Percentiles rank a stretch among this genome's conserved stretches.
Evolutionary conservation across 2,329 filamentous ascomycete genomes (phyloP).

Genomic region (Venturia effusa): DNA sequence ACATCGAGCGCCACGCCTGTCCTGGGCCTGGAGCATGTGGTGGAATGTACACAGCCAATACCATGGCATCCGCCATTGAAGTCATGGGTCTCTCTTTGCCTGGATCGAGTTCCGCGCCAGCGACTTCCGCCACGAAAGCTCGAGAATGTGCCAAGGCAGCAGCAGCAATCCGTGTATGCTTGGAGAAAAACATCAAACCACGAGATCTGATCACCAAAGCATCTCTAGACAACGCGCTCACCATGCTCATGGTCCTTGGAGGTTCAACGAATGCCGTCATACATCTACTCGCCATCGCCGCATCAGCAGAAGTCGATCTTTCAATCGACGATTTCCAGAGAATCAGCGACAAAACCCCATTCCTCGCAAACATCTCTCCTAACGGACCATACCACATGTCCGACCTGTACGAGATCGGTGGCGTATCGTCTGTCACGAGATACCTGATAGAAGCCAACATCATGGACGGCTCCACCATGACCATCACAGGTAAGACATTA

Average conservation of each 20-base stretch:
- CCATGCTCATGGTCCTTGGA: constrained; percentile 85
- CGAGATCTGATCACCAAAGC: constrained; percentile 68
- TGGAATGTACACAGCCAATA: constrained; percentile 93
- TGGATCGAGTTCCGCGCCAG: too few relatives aligned
- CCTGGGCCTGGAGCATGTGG: constrained; percentile 69
- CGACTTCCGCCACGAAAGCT: too few relatives aligned
- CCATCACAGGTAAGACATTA: constrained; percentile 75
- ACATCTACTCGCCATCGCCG: constrained; percentile 84
- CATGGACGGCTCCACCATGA: constrained; percentile 67
- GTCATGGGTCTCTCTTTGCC: too few relatives aligned
- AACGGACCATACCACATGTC: constrained; percentile 79
- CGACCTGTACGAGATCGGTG: constrained; percentile 76
- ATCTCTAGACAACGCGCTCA: constrained; percentile 78
- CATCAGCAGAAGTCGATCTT: constrained; percentile 66
- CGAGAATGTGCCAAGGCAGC: too few relatives aligned
- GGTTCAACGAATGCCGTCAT: constrained; percentile 83
- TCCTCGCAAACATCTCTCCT: constrained; percentile 76
- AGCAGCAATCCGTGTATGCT: constrained; percentile 64
- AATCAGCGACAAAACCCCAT: constrained; percentile 72
- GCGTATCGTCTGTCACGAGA: constrained; percentile 76
- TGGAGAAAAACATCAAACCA: constrained; percentile 74
- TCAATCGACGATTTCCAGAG: constrained; percentile 75
- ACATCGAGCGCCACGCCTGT: constrained; percentile 71
- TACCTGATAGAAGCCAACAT: constrained; percentile 66
- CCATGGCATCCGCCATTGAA: constrained; percentile 84